phyloP scores from a whole-genome alignment of 129 eudicot genomes.

The Gnaphalium uliginosum region DNA sequence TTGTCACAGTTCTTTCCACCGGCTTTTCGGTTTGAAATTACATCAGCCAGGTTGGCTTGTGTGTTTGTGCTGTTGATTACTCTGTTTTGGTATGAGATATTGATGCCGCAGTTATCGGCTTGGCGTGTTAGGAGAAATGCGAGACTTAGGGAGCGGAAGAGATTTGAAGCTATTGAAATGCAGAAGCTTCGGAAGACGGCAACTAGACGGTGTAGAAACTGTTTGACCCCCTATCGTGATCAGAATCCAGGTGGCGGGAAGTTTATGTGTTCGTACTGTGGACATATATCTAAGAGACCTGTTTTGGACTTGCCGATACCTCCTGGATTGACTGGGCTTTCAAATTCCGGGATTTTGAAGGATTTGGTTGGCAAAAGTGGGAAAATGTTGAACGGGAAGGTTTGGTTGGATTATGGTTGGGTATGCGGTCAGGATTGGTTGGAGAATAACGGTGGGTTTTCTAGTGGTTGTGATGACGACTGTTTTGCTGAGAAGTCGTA shows the following conservation, averaged over 20 bases:
- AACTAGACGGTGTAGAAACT: slow-evolving; percentile 80
- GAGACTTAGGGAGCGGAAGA: slow-evolving; percentile 74
- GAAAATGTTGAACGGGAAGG: slow-evolving; percentile 72
- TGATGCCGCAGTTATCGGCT: slow-evolving; percentile 84
- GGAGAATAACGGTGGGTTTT: slow-evolving; percentile 50
- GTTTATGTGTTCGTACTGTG: slow-evolving; percentile 90
- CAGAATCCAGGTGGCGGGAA: slow-evolving; percentile 90
- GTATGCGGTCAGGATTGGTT: slow-evolving; percentile 80
- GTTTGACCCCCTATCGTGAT: slow-evolving; percentile 80
- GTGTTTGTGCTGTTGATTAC: slow-evolving; percentile 80
- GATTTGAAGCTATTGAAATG: slow-evolving; percentile 81
- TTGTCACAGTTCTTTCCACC: slow-evolving; percentile 90
- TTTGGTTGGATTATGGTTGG: slow-evolving; percentile 74
- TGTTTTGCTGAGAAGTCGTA: slow-evolving; percentile 70
- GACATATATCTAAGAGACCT: slow-evolving; percentile 82
- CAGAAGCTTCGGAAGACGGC: slow-evolving; percentile 86
- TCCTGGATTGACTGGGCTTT: slow-evolving; percentile 58
- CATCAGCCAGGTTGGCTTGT: slow-evolving; percentile 86
- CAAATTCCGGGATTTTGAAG: slow-evolving; percentile 69
- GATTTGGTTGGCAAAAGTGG: slow-evolving; percentile 85
- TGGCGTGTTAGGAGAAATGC: slow-evolving; percentile 85
- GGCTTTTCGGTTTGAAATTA: slow-evolving; percentile 81
- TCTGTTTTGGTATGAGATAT: slow-evolving; percentile 82
- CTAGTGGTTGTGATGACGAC: slow-evolving; percentile 48
- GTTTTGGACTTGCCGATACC: slow-evolving; percentile 71